phyloP scores from a whole-genome alignment of 768 basidiomycete species.

The Serendipita sp. region DNA sequence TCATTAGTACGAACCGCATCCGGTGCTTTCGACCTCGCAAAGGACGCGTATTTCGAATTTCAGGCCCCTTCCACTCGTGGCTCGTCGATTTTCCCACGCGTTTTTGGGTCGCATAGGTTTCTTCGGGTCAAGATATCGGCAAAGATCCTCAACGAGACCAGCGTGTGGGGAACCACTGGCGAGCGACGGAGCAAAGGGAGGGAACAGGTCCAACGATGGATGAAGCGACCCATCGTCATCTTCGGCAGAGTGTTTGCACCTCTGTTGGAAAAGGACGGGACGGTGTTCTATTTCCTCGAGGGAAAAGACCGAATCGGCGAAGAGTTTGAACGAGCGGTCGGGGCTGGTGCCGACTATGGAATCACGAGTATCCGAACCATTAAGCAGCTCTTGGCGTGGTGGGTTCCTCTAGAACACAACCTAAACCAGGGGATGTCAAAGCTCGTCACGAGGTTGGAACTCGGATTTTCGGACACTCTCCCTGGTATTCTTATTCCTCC shows the following conservation, averaged over 20 bases:
- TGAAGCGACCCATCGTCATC: no score
- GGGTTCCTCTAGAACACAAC: not conserved
- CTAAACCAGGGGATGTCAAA: not conserved
- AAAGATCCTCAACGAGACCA: not conserved
- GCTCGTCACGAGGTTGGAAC: not conserved
- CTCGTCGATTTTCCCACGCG: not conserved
- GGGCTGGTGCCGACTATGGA: not conserved
- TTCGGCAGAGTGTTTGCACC: not conserved
- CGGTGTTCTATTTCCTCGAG: not conserved
- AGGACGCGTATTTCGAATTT: not conserved
- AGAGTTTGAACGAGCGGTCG: not conserved
- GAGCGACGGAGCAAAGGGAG: not conserved
- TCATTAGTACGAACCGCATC: not conserved
- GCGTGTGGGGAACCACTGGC: not conserved
- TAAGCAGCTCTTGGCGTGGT: not conserved
- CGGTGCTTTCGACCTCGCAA: not conserved
- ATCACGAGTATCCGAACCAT: not conserved
- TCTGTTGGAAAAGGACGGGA: not conserved
- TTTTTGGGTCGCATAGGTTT: not conserved
- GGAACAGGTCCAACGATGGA: not conserved
- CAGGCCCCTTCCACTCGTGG: not conserved
- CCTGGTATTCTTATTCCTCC: not conserved
- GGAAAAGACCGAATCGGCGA: not conserved
- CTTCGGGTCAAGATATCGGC: not conserved
- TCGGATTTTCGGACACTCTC: not conserved